phyloP scores from a whole-genome alignment of 192 early-diverging fungal genomes.

The Coemansia reversa region DNA sequence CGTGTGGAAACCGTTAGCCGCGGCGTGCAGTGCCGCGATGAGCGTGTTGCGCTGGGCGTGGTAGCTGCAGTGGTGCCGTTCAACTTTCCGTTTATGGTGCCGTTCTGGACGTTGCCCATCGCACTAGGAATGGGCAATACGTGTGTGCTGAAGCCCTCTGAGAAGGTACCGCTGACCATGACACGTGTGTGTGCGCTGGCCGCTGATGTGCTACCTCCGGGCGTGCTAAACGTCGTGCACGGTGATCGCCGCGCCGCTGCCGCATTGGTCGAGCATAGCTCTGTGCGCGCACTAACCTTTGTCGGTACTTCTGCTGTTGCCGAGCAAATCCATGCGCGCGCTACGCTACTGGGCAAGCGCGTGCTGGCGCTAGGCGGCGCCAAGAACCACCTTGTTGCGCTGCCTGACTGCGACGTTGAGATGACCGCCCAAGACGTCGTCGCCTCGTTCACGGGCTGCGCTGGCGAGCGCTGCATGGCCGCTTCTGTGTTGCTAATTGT shows the following conservation, averaged over 20 bases:
- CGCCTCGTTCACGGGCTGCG: conserved; percentile 72
- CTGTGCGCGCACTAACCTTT: conserved; percentile 72
- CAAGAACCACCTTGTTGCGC: conserved; percentile 80
- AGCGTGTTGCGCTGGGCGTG: conserved; percentile 67
- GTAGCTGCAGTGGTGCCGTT: conserved; percentile 80
- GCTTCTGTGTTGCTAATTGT: conserved; percentile 71
- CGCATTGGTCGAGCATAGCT: conserved; percentile 61
- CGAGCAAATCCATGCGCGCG: conserved; percentile 55
- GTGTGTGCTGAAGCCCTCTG: conserved; percentile 74
- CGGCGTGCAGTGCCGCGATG: conserved; percentile 67
- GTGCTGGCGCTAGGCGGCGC: conserved; percentile 71
- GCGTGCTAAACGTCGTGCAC: conserved; percentile 76
- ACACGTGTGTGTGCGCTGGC: conserved; percentile 60
- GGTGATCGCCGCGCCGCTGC: conserved; percentile 57
- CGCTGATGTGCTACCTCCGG: conserved; percentile 63
- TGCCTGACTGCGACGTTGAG: conserved; percentile 72
- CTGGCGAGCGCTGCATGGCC: conserved; percentile 80
- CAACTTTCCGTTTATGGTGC: conserved; percentile 85
- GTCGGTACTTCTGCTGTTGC: conserved; percentile 82
- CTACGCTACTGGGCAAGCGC: conserved; percentile 62
- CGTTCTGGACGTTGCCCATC: conserved; percentile 79
- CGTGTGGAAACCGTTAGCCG: conserved; percentile 63
- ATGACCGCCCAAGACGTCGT: conserved; percentile 79
- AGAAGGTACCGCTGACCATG: conserved; percentile 84
- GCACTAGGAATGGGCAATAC: conserved; percentile 72